phyloP scores from a whole-genome alignment of 192 early-diverging fungal genomes.

The Gigaspora rosea region DNA sequence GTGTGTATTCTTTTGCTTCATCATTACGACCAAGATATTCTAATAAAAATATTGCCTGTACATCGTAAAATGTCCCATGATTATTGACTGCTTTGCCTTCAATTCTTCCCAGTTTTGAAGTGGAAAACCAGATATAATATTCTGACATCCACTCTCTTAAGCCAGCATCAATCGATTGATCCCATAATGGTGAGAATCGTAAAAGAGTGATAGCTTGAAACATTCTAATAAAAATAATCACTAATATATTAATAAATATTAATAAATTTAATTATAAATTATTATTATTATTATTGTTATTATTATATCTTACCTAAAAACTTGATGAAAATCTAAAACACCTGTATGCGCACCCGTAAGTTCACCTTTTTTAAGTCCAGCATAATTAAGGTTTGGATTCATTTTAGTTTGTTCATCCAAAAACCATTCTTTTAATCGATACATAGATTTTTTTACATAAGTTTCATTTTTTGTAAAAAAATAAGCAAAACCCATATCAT shows the following conservation, averaged over 20 bases:
- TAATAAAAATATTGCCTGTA: conserved; percentile 49
- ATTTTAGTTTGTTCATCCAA: conserved; percentile 56
- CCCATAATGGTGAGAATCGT: conserved; percentile 39
- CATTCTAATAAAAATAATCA: conserved; percentile 28
- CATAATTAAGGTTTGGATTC: conserved; percentile 64
- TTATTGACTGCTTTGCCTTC: conserved; percentile 50
- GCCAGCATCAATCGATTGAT: conserved; percentile 33
- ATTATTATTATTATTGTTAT: conserved; percentile 13
- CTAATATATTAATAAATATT: neutral
- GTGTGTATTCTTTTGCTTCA: conserved; percentile 35
- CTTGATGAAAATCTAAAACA: conserved; percentile 50
- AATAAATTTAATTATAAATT: neutral
- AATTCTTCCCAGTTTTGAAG: conserved; percentile 32
- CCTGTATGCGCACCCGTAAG: conserved; percentile 42
- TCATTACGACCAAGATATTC: conserved; percentile 45
- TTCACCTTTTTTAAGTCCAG: conserved; percentile 49
- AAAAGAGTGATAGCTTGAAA: conserved; percentile 45
- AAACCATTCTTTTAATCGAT: conserved; percentile 56
- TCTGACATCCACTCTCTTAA: conserved; percentile 43
- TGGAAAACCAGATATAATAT: conserved; percentile 44
- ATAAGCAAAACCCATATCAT: conserved; percentile 54
- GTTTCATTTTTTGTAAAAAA: conserved; percentile 51
- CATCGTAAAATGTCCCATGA: conserved; percentile 61
- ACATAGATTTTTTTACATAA: conserved; percentile 45
- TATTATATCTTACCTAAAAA: conserved; percentile 35